Evolutionary conservation across 768 basidiomycete species (phyloP).

Genomic region (Favolaschia claudopus): DNA sequence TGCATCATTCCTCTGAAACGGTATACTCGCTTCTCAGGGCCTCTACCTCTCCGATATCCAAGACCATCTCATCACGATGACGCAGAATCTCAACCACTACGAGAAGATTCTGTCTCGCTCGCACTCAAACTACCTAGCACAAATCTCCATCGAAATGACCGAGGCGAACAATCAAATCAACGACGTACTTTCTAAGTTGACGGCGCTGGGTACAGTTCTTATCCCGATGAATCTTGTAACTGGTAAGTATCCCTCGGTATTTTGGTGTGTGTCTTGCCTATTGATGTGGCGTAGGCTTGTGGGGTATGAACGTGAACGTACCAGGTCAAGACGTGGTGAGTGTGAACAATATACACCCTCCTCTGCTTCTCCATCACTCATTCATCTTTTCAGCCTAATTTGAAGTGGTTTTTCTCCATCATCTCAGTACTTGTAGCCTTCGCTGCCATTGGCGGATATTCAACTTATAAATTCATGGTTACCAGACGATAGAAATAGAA

Average conservation of each 20-base stretch:
- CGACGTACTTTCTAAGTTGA: slow-evolving; percentile 96
- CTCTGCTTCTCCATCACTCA: slow-evolving; percentile 10
- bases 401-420: slow-evolving; percentile 89
- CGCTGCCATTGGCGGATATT: slow-evolving; percentile 82
- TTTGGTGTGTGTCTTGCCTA: not conserved
- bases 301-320: slow-evolving; percentile 99
- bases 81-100: slow-evolving; percentile 99
- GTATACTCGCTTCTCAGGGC: slow-evolving; percentile 59
- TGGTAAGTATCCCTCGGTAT: slow-evolving; percentile 50
- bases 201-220: slow-evolving; percentile 95
- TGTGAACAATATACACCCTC: slow-evolving; percentile 36
- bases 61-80: slow-evolving; percentile 99
- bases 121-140: slow-evolving; percentile 98
- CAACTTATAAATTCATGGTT: slow-evolving; percentile 81
- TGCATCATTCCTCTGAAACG: not conserved
- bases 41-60: slow-evolving; percentile 96
- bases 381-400: slow-evolving; percentile 48
- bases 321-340: slow-evolving; percentile 76
- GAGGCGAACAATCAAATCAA: slow-evolving; percentile 99
- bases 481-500: slow-evolving; percentile 40
- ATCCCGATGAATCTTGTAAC: slow-evolving; percentile 98
- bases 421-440: slow-evolving; percentile 82
- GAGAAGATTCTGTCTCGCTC: slow-evolving; percentile 99
- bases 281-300: slow-evolving; percentile 62
- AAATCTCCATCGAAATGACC: slow-evolving; percentile 99